Conservation (phyloP, 2,329 filamentous ascomycete species). For the Arthrobotrys sphaeroides region DNA sequence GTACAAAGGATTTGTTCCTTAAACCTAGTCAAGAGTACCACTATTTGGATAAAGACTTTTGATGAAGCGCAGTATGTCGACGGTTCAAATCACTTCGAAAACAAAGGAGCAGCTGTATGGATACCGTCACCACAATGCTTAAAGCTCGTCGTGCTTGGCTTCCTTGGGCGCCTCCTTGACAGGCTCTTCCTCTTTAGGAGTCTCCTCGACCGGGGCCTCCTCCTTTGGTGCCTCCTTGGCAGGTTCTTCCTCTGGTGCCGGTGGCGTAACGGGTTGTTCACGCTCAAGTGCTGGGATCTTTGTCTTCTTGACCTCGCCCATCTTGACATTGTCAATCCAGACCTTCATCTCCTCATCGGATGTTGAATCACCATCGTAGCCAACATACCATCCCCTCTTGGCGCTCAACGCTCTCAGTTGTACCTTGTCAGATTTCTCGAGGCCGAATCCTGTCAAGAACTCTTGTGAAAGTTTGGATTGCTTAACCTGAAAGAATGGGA, state of each 20-base stretch:
- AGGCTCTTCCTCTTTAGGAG: conserved; percentile 59
- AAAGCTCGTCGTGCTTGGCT: conserved; percentile 42
- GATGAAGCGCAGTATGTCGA: neutral
- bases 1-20: neutral
- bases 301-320: conserved; percentile 85
- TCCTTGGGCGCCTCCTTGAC: conserved; percentile 56
- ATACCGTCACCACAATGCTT: neutral
- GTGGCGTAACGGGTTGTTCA: conserved; percentile 61
- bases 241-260: conserved; percentile 56
- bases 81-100: neutral
- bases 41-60: neutral
- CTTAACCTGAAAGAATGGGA: conserved; percentile 83
- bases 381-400: conserved; percentile 85
- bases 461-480: conserved; percentile 66
- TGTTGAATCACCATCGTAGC: conserved; percentile 70
- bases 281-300: conserved; percentile 68
- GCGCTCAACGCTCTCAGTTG: conserved; percentile 77
- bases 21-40: neutral
- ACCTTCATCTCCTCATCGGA: conserved; percentile 73
- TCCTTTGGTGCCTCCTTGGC: conserved; percentile 56
- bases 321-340: conserved; percentile 90
- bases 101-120: too few relatives aligned
- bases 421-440: conserved; percentile 70
- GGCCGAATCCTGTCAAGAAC: conserved; percentile 71
- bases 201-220: conserved; percentile 38